phyloP scores from a whole-genome alignment of 192 early-diverging fungal genomes.

The Coemansia sp. region DNA sequence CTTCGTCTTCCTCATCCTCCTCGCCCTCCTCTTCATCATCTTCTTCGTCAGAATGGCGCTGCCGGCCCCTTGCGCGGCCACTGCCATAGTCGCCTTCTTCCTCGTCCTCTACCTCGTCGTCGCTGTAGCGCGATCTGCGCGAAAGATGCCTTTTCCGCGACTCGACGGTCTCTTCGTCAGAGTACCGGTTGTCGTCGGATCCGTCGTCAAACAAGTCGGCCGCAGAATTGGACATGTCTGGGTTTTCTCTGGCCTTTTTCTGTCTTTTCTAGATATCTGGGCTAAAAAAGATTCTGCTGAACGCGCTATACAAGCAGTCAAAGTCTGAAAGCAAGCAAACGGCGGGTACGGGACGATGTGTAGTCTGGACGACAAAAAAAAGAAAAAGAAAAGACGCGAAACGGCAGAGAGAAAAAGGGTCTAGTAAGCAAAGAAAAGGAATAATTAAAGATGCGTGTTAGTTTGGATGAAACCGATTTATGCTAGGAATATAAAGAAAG shows the following conservation, averaged over 20 bases:
- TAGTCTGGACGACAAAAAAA: too few species aligned
- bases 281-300: too few species aligned
- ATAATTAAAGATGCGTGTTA: too few species aligned
- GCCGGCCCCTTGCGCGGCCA: slow-evolving; percentile 12
- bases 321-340: too few species aligned
- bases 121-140: slow-evolving; percentile 30
- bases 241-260: too few species aligned
- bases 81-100: slow-evolving; percentile 36
- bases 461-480: too few species aligned
- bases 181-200: slow-evolving; percentile 60
- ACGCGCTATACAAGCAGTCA: too few species aligned
- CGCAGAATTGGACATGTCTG: slow-evolving; percentile 35
- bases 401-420: too few species aligned
- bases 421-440: too few species aligned
- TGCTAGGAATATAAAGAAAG: not conserved
- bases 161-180: slow-evolving; percentile 6
- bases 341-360: too few species aligned
- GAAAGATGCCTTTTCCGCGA: slow-evolving; percentile 1
- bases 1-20: slow-evolving; percentile 57
- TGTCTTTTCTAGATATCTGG: too few species aligned
- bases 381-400: too few species aligned
- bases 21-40: slow-evolving; percentile 64
- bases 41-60: slow-evolving; percentile 11
- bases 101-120: slow-evolving; percentile 18
- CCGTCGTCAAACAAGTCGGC: slow-evolving; percentile 71